A percentile compares a stretch with the other conserved stretches of the same genome.
Evolutionary conservation across 192 early-diverging fungal species (phyloP).

Genomic region (Cetraspora pellucida): DNA sequence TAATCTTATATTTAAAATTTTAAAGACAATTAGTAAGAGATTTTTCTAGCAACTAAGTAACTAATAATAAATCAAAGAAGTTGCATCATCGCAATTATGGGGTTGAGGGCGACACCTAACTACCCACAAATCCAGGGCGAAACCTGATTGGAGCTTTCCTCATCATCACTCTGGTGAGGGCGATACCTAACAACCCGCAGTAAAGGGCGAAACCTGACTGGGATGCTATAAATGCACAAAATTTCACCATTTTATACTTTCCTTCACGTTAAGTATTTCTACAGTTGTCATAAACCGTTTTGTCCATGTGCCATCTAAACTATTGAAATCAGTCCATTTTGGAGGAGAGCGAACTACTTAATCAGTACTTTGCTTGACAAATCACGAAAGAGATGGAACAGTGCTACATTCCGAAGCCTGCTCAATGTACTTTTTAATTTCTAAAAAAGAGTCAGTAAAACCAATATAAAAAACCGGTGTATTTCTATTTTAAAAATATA

Average conservation of each 20-base stretch:
- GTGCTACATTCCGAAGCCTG: slow-evolving; percentile 1
- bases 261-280: slow-evolving; percentile 9
- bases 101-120: slow-evolving; percentile 18
- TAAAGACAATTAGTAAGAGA: slow-evolving; percentile 2
- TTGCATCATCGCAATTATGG: slow-evolving; percentile 22
- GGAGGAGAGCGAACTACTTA: slow-evolving; percentile 16
- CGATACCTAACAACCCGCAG: too few species aligned
- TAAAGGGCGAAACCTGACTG: not conserved
- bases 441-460: slow-evolving; percentile 16
- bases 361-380: not conserved
- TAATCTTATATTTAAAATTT: not conserved
- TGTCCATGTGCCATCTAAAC: slow-evolving; percentile 14
- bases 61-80: not conserved
- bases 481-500: not conserved
- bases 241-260: not conserved
- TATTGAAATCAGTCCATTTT: not conserved
- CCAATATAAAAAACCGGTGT: not conserved
- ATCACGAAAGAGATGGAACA: not conserved
- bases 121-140: not conserved
- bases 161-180: too few species aligned
- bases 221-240: slow-evolving; percentile 6
- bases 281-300: not conserved
- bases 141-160: not conserved
- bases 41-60: slow-evolving; percentile 20
- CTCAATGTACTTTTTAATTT: slow-evolving; percentile 21